These are phyloP conservation scores for Camellia lanceoleosa DNA, from an alignment of 148 eudicot genomes.

Conservation along the genomic window DNA sequence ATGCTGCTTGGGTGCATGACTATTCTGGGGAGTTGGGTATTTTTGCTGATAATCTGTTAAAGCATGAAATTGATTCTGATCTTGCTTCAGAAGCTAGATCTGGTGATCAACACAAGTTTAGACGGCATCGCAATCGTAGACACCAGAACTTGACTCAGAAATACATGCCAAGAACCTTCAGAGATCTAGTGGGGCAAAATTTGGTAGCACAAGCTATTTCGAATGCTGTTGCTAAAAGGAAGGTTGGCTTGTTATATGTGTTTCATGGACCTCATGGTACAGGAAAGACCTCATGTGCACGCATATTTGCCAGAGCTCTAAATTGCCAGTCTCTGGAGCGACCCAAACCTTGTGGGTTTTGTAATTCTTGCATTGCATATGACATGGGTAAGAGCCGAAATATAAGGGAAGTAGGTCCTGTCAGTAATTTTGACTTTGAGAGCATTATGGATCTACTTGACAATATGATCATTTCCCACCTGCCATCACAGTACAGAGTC, in stretches of 20 bases:
- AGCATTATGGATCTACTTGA: slow-evolving; percentile 64
- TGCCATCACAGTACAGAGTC: slow-evolving; percentile 55
- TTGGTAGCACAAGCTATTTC: slow-evolving; percentile 87
- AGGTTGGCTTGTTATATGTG: slow-evolving; percentile 74
- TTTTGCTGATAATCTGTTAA: slow-evolving; percentile 68
- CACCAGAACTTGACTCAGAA: slow-evolving; percentile 81
- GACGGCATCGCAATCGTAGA: slow-evolving; percentile 40
- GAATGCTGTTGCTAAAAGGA: slow-evolving; percentile 69
- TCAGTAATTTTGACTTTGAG: slow-evolving; percentile 64
- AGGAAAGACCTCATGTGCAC: slow-evolving; percentile 90
- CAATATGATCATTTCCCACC: slow-evolving; percentile 48
- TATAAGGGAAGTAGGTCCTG: slow-evolving; percentile 72
- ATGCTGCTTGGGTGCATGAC: slow-evolving; percentile 84
- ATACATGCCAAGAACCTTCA: slow-evolving; percentile 82
- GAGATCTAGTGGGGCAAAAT: slow-evolving; percentile 90
- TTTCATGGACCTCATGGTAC: slow-evolving; percentile 97
- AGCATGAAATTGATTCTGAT: slow-evolving; percentile 64
- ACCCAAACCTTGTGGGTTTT: slow-evolving; percentile 84
- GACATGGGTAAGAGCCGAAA: slow-evolving; percentile 71
- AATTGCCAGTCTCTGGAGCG: slow-evolving; percentile 76
- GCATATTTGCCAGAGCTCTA: slow-evolving; percentile 83
- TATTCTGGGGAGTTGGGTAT: slow-evolving; percentile 94
- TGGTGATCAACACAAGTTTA: slow-evolving; percentile 37
- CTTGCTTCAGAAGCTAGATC: slow-evolving; percentile 74
- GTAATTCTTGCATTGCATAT: slow-evolving; percentile 74